These are phyloP conservation scores for Aspergillus floridensis DNA, from an alignment of 2,329 filamentous ascomycete genomes.

Conservation along the genomic window DNA sequence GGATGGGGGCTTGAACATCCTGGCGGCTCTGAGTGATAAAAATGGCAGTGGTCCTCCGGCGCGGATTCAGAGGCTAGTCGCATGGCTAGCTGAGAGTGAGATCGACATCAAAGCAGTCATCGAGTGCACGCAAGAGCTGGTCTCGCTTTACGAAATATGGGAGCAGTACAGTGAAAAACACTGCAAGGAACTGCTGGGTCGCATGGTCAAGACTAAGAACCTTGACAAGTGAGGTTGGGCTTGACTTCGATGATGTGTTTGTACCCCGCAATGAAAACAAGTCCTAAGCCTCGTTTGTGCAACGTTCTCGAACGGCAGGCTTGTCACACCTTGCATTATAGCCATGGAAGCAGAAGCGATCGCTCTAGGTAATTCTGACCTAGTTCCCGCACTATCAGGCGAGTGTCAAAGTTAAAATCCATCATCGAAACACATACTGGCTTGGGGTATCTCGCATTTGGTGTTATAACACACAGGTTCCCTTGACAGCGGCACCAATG, in stretches of 20 bases:
- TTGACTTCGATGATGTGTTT: background rate
- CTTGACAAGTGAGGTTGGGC: constrained; percentile 51
- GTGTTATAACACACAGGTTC: background rate
- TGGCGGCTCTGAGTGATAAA: constrained; percentile 35
- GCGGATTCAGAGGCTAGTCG: constrained; percentile 63
- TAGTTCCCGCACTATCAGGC: background rate
- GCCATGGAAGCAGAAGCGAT: background rate
- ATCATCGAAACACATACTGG: background rate
- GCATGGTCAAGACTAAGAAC: constrained; percentile 60
- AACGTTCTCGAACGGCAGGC: background rate
- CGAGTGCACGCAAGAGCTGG: constrained; percentile 86
- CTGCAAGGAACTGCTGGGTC: constrained; percentile 61
- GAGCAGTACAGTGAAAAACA: constrained; percentile 64
- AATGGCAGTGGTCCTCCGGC: constrained; percentile 30
- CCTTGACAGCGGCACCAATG: no score
- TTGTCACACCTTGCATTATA: background rate
- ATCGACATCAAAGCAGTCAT: constrained; percentile 82
- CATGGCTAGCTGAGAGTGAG: constrained; percentile 81
- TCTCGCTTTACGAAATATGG: constrained; percentile 80
- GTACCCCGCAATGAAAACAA: background rate
- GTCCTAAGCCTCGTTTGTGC: background rate
- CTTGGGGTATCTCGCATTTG: background rate
- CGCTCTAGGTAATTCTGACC: background rate
- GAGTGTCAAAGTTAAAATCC: background rate
- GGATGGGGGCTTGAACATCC: constrained; percentile 36